Conservation (phyloP, 192 early-diverging fungal species). For the Rhizophlyctis rosea region DNA sequence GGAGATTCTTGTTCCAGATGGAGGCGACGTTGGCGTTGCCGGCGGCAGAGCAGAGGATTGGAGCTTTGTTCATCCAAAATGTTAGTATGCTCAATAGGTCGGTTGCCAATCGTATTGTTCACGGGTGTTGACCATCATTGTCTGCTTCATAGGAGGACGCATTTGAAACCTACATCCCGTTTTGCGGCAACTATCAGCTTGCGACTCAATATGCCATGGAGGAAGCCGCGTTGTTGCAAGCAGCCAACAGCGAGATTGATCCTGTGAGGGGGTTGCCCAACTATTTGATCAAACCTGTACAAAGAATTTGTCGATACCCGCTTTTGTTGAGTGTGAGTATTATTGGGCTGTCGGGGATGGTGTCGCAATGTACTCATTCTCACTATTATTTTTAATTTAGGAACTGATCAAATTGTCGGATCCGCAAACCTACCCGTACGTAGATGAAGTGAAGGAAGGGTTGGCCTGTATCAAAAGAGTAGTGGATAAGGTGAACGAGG, state of each 20-base stretch:
- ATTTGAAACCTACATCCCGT: constrained; percentile 74
- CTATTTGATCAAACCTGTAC: constrained; percentile 95
- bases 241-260: constrained; percentile 65
- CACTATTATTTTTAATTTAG: constrained; percentile 47
- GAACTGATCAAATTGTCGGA: constrained; percentile 47
- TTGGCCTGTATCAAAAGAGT: constrained; percentile 78
- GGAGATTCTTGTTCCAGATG: constrained; percentile 86
- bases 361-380: constrained; percentile 52
- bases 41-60: constrained; percentile 83
- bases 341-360: background rate
- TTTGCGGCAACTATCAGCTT: constrained; percentile 86
- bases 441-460: constrained; percentile 62
- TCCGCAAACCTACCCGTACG: constrained; percentile 31
- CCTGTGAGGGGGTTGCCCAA: constrained; percentile 84
- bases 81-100: constrained; percentile 25
- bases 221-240: constrained; percentile 40
- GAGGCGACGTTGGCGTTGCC: constrained; percentile 70
- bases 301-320: constrained; percentile 98
- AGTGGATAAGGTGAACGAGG: constrained; percentile 88
- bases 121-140: background rate
- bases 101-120: background rate
- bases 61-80: constrained; percentile 78
- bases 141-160: constrained; percentile 35
- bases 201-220: constrained; percentile 34
- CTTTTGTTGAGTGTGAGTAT: constrained; percentile 70